These are phyloP conservation scores for Acanthamoeba royreba DNA, from an alignment of 208 protist genomes.

Conservation along the genomic window DNA sequence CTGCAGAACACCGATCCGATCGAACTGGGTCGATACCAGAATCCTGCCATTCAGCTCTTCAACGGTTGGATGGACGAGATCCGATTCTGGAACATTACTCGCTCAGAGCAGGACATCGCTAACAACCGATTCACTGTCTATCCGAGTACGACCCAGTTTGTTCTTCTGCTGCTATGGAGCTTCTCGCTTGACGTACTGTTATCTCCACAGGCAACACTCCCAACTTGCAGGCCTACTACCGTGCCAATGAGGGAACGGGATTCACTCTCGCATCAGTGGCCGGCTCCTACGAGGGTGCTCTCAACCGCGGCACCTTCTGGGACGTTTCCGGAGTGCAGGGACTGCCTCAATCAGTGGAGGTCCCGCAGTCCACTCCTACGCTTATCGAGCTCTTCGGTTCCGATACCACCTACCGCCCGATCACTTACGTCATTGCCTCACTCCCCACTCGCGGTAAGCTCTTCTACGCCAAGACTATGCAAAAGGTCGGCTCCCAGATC, in stretches of 20 bases:
- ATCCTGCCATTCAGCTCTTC: not conserved
- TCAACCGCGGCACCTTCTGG: not conserved
- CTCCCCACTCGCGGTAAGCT: not conserved
- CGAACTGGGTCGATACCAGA: not conserved
- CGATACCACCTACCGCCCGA: not conserved
- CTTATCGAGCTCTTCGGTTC: not conserved
- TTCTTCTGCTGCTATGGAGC: not conserved
- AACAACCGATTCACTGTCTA: not conserved
- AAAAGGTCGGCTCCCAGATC: not conserved
- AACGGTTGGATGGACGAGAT: constrained; percentile 43
- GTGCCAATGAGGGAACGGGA: not conserved
- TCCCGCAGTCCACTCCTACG: not conserved
- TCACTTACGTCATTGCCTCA: not conserved
- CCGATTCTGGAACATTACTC: not conserved
- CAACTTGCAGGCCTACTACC: constrained; percentile 2
- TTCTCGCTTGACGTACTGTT: not conserved
- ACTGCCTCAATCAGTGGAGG: not conserved
- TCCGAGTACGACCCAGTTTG: not conserved
- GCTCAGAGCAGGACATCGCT: not conserved
- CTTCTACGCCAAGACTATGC: not conserved
- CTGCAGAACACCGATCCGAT: not conserved
- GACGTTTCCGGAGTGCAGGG: not conserved
- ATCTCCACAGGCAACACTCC: not conserved
- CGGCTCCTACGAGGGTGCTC: not conserved
- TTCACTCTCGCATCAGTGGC: not conserved